These are phyloP conservation scores for Monilinia polystroma DNA, from an alignment of 2,329 filamentous ascomycete genomes.

Conservation along the genomic window DNA sequence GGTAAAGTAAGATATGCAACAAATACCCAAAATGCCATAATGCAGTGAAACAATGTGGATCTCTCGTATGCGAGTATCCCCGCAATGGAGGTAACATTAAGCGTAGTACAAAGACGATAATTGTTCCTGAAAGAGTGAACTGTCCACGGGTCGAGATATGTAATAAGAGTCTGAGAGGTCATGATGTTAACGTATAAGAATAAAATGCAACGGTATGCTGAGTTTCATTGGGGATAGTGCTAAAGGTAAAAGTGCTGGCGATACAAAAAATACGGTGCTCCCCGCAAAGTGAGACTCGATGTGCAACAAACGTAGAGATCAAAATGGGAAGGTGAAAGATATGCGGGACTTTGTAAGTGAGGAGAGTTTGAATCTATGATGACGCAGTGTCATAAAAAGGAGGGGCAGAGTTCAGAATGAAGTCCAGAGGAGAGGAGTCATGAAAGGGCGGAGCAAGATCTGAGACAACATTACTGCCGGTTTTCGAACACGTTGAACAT, in stretches of 20 bases:
- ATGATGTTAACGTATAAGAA: neutral
- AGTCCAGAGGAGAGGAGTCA: neutral
- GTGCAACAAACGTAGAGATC: conserved; percentile 10
- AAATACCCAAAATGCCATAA: neutral
- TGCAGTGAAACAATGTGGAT: conserved; percentile 1
- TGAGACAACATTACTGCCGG: neutral
- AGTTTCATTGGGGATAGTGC: neutral
- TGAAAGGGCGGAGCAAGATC: neutral
- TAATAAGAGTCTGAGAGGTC: neutral
- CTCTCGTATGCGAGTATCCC: conserved; percentile 5
- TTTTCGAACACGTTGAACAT: conserved; percentile 1
- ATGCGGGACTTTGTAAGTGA: neutral
- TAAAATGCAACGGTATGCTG: neutral
- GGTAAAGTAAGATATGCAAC: conserved; percentile 17
- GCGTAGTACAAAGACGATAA: neutral
- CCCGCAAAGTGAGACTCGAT: neutral
- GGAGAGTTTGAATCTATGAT: neutral
- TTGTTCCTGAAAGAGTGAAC: neutral
- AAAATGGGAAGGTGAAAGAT: neutral
- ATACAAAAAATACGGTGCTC: neutral
- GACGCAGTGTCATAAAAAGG: neutral
- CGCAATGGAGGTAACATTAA: neutral
- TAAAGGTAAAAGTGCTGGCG: neutral
- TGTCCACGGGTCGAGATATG: conserved; percentile 4
- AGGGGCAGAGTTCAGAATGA: neutral